Percentiles rank a stretch among this genome's conserved stretches.
Conservation (phyloP, 306 rosid genomes). For the Dryas alaskensis region DNA sequence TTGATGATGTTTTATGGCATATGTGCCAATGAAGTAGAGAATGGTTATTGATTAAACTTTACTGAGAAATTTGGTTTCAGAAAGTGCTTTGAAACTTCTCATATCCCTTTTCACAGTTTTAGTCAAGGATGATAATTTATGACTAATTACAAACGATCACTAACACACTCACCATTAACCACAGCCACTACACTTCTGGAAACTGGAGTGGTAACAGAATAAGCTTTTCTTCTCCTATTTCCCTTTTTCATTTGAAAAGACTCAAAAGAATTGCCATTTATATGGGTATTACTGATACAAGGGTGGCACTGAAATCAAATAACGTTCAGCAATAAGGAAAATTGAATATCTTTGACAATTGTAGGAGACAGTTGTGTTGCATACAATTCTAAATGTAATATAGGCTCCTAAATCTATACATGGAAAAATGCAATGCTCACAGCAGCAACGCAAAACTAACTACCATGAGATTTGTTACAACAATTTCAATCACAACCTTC, state of each 20-base stretch:
- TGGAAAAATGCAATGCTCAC: slow-evolving; percentile 45
- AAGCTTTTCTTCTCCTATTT: background rate
- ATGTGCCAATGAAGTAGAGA: too few species aligned
- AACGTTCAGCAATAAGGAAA: background rate
- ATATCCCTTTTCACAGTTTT: too few species aligned
- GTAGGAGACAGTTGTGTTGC: slow-evolving; percentile 1
- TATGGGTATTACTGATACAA: background rate
- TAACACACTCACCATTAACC: too few species aligned
- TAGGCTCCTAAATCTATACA: slow-evolving; percentile 43
- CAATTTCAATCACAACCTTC: slow-evolving; percentile 16
- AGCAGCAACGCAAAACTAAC: slow-evolving; percentile 37
- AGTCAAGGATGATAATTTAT: too few species aligned
- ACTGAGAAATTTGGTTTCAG: too few species aligned
- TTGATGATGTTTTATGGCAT: background rate
- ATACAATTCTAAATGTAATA: slow-evolving; percentile 5
- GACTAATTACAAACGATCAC: too few species aligned
- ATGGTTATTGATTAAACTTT: too few species aligned
- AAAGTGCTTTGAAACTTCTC: too few species aligned
- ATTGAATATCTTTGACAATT: background rate
- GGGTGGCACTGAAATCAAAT: background rate
- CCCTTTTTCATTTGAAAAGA: background rate
- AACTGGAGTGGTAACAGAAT: background rate
- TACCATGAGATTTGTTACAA: slow-evolving; percentile 41
- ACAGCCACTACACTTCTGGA: too few species aligned
- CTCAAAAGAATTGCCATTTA: background rate